Conservation (phyloP, 768 basidiomycete species). For the Saitozyma sp. region DNA sequence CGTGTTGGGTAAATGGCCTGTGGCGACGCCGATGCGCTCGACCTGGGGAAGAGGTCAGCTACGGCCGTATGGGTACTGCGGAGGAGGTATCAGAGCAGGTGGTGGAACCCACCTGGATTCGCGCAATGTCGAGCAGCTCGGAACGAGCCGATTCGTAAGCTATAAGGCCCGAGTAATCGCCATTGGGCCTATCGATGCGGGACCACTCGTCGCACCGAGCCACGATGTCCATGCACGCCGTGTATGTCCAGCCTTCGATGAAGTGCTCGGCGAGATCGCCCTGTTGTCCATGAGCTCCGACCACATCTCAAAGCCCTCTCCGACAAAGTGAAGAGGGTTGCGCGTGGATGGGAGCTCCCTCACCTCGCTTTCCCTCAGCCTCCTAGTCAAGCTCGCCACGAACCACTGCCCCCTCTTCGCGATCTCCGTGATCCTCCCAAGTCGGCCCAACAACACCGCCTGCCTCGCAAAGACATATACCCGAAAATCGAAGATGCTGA, state of each 20-base stretch:
- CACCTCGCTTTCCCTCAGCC: slow-evolving; percentile 75
- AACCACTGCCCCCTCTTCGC: slow-evolving; percentile 71
- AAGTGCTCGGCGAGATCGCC: slow-evolving; percentile 60
- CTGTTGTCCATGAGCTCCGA: slow-evolving; percentile 53
- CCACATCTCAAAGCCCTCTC: too few species aligned
- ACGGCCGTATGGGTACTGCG: too few species aligned
- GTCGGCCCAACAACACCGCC: slow-evolving; percentile 69
- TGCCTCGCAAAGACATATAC: slow-evolving; percentile 86
- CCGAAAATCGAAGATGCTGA: slow-evolving; percentile 91
- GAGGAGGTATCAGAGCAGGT: slow-evolving; percentile 8
- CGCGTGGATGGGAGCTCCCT: slow-evolving; percentile 7
- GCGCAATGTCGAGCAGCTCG: slow-evolving; percentile 85
- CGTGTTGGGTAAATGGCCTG: slow-evolving; percentile 67
- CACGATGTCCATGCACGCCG: slow-evolving; percentile 78
- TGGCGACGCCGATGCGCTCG: slow-evolving; percentile 74
- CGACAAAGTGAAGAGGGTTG: neutral
- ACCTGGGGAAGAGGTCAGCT: slow-evolving; percentile 60
- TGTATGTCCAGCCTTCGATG: slow-evolving; percentile 91
- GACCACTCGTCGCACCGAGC: slow-evolving; percentile 75
- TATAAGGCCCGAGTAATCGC: slow-evolving; percentile 56
- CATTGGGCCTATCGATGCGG: slow-evolving; percentile 42
- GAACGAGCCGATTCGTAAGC: slow-evolving; percentile 74
- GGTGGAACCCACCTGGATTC: slow-evolving; percentile 66
- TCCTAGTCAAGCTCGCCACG: slow-evolving; percentile 71
- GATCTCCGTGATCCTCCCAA: slow-evolving; percentile 69